phyloP scores from a whole-genome alignment of 2,329 filamentous ascomycete species.

The Hymenoscyphus fructigenus region DNA sequence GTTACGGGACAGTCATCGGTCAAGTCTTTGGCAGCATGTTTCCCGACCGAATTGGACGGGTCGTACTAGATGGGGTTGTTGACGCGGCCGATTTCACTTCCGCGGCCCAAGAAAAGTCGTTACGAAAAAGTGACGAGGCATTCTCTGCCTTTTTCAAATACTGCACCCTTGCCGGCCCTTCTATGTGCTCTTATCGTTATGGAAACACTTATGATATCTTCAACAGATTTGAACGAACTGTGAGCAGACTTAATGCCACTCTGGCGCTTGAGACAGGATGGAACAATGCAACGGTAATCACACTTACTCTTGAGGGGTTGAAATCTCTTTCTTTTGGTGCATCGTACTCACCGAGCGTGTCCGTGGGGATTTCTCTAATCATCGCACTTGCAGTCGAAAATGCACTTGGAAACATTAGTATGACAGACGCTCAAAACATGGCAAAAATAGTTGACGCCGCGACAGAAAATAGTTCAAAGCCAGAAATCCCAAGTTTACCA shows the following conservation, averaged over 20 bases:
- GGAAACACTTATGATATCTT: constrained; percentile 4
- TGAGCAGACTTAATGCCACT: neutral
- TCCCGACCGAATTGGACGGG: constrained; percentile 41
- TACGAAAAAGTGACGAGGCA: constrained; percentile 28
- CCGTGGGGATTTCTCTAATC: neutral
- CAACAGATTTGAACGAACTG: neutral
- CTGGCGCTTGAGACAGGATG: neutral
- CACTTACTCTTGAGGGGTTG: neutral
- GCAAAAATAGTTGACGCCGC: too few species aligned
- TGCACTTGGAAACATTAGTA: too few species aligned
- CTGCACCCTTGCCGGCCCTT: constrained; percentile 35
- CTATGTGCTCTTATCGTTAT: constrained; percentile 23
- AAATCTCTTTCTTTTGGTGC: neutral
- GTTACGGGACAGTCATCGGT: constrained; percentile 45
- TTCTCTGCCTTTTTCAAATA: constrained; percentile 27
- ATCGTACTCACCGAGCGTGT: neutral
- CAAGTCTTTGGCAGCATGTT: constrained; percentile 44
- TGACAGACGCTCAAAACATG: too few species aligned
- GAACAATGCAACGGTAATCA: neutral
- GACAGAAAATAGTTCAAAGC: too few species aligned
- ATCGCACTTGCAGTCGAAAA: too few species aligned
- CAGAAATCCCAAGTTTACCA: too few species aligned
- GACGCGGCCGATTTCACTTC: constrained; percentile 23
- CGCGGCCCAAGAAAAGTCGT: constrained; percentile 43
- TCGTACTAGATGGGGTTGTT: constrained; percentile 34